Evolutionary conservation across 495 filamentous ascomycete genomes (phyloP), one percentile per base, ranked within the genome.

Genomic region (Parathielavia hyrcaniae): DNA sequence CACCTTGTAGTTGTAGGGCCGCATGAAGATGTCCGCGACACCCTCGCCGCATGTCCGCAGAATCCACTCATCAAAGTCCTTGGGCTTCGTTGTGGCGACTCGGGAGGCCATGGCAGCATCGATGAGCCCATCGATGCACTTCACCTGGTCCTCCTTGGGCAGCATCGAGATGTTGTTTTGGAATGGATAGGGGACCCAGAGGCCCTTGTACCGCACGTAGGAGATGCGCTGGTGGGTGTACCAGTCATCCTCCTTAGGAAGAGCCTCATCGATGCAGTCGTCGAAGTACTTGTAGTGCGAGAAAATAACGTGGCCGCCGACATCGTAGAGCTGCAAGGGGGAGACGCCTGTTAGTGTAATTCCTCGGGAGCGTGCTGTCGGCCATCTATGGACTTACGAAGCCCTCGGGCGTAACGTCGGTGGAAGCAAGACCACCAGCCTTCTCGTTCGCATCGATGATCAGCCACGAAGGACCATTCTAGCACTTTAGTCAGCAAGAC

Each of bases 251-350:
- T 87, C 81, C 73, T 90, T 89, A 62, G 93, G 95, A 45, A 98
- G 83, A 55, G 93, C 93, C 78, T 98, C 91, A 69, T 96, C 79
- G 71, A 98, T 88, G 79, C 90, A 95, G 78, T 98, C 95, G 76
- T 98, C 93, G 73, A 98, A 98, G 85, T 98, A 98, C 77, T 96
- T 96, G 85, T 97, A 98, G 82, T 98, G 93, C 60, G 93, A 98
- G 83, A 98, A 98, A 75, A 98, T 97, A 77, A 98, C 93, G 76
- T 98, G 93, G 65, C 93, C 93, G 71, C 93, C 93, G 66, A 98
- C 93, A 80, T 98, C 93, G 80, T 96, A 98, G 64, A 98, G 86
- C 92, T 97, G 65, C 7, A 46, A 32, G 3, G 23, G n/a, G n/a
- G n/a, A n/a, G n/a, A n/a, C 1, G 16, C 55, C 41, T 38, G 60